phyloP scores from a whole-genome alignment of 1,284 basidiomycete species.

The Sparassis latifolia region DNA sequence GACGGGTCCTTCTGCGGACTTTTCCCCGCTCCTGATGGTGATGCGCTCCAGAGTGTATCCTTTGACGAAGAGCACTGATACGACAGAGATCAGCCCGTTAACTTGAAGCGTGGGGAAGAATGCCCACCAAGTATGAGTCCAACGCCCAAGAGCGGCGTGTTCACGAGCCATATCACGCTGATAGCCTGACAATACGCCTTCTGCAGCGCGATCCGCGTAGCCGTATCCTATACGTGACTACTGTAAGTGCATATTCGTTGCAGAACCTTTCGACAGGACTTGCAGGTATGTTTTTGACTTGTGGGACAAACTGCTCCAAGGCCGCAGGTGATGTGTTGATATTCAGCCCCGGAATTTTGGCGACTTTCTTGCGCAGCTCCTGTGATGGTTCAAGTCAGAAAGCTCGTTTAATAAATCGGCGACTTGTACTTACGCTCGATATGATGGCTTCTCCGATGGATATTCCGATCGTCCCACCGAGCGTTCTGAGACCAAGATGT shows the following conservation, averaged over 20 bases:
- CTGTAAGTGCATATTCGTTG: not conserved
- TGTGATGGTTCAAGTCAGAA: not conserved
- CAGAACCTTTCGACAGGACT: constrained; percentile 10
- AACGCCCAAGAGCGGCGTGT: constrained; percentile 51
- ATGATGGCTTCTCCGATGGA: constrained; percentile 68
- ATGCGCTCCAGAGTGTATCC: constrained; percentile 60
- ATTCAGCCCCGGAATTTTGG: constrained; percentile 37
- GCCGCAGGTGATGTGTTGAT: constrained; percentile 47
- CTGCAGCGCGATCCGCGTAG: constrained; percentile 44
- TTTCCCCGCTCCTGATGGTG: constrained; percentile 35
- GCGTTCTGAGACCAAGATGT: constrained; percentile 32
- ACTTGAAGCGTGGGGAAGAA: too few relatives aligned
- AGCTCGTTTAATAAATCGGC: not conserved
- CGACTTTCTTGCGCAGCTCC: constrained; percentile 48
- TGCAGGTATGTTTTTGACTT: constrained; percentile 50
- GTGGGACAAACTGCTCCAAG: constrained; percentile 48
- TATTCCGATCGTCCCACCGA: constrained; percentile 79
- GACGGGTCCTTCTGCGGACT: constrained; percentile 14
- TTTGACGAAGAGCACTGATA: constrained; percentile 44
- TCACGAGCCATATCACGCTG: constrained; percentile 66
- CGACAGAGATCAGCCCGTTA: too few relatives aligned
- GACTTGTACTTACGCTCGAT: constrained; percentile 39
- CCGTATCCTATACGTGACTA: constrained; percentile 35
- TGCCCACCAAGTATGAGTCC: constrained; percentile 51
- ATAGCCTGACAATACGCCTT: constrained; percentile 69